These are phyloP conservation scores for Plectosphaerella plurivora DNA, from an alignment of 2,329 filamentous ascomycete genomes.

Conservation along the genomic window DNA sequence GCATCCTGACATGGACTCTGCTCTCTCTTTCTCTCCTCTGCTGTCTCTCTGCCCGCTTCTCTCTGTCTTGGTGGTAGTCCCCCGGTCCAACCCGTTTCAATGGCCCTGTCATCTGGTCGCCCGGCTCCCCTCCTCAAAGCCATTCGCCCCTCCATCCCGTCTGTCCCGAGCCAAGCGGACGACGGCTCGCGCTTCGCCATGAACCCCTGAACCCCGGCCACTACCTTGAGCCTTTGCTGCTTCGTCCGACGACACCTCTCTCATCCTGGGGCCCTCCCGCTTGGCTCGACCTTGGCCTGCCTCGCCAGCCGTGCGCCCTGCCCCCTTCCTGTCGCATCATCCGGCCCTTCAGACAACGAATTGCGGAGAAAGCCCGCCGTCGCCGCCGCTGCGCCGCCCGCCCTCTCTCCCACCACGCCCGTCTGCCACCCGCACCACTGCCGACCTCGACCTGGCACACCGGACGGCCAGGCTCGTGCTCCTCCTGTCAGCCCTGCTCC, in stretches of 20 bases:
- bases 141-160: not conserved
- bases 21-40: not conserved
- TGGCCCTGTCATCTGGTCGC: not conserved
- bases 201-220: not conserved
- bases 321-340: not conserved
- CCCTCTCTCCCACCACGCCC: not conserved
- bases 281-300: not conserved
- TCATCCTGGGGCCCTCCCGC: no score
- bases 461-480: not conserved
- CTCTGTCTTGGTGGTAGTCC: not conserved
- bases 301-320: not conserved
- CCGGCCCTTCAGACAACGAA: not conserved
- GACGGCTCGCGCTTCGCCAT: no score
- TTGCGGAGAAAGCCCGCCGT: not conserved
- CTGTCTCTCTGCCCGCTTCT: constrained; percentile 1
- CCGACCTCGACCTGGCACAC: no score
- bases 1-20: constrained; percentile 14
- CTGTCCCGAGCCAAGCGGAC: constrained; percentile 11
- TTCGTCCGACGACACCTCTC: not conserved
- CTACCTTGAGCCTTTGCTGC: not conserved
- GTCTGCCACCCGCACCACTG: not conserved
- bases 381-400: not conserved
- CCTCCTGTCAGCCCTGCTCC: not conserved
- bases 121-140: not conserved
- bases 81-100: not conserved